Evolutionary conservation across 2,329 filamentous ascomycete genomes (phyloP).

Genomic region (Dactylella cylindrospora): DNA sequence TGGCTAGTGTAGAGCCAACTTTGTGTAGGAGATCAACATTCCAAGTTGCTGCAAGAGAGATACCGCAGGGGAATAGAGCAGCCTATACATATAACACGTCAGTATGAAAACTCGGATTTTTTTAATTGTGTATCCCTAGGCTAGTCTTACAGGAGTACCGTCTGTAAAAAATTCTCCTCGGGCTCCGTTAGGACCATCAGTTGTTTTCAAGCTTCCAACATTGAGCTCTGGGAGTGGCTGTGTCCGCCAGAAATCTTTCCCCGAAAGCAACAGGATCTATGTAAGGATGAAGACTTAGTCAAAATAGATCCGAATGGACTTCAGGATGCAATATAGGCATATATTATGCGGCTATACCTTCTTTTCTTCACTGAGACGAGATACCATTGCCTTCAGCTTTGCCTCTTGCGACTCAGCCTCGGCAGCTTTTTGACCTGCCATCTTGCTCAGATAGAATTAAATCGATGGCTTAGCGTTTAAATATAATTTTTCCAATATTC

Average conservation of each 20-base stretch:
- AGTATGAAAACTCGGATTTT: conserved; percentile 68
- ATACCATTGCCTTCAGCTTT: conserved; percentile 16
- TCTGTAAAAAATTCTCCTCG: conserved; percentile 58
- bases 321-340: too few relatives aligned
- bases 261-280: conserved; percentile 42
- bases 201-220: conserved; percentile 45
- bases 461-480: neutral
- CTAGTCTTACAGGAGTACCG: conserved; percentile 65
- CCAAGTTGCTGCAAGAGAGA: conserved; percentile 62
- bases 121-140: conserved; percentile 57
- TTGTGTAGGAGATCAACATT: conserved; percentile 58
- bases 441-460: neutral
- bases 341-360: conserved; percentile 13
- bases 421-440: neutral
- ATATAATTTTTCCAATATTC: too few relatives aligned
- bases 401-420: conserved; percentile 1
- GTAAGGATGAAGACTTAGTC: neutral
- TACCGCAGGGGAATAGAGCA: conserved; percentile 65
- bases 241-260: conserved; percentile 67
- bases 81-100: conserved; percentile 57
- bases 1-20: conserved; percentile 58
- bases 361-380: conserved; percentile 16
- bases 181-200: conserved; percentile 46
- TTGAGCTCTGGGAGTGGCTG: conserved; percentile 59
- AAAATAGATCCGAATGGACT: neutral